Evolutionary conservation across 2,329 filamentous ascomycete species (phyloP).

Genomic region (Alternaria sp.): DNA sequence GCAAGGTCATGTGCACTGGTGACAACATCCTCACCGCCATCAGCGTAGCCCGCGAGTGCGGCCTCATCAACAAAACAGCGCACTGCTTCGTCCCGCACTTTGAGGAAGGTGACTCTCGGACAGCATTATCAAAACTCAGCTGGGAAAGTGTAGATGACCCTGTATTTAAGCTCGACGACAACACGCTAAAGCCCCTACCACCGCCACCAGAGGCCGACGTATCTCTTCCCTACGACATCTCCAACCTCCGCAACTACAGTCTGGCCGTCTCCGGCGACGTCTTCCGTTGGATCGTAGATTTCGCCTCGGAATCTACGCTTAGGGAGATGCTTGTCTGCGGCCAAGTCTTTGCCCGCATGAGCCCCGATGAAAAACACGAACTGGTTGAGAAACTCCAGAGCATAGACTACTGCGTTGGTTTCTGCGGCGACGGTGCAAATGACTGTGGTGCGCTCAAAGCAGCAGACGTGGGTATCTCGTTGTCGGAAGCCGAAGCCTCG

Average conservation of each 20-base stretch:
- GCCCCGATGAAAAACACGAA: conserved; percentile 97
- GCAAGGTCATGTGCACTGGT: conserved; percentile 94
- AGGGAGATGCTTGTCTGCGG: conserved; percentile 88
- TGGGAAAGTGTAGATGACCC: conserved; percentile 98
- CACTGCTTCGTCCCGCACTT: conserved; percentile 96
- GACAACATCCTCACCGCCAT: conserved; percentile 98
- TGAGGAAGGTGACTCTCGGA: conserved; percentile 75
- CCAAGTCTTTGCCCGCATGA: conserved; percentile 98
- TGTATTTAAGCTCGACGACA: conserved; percentile 77
- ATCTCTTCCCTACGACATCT: conserved; percentile 84
- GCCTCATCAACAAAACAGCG: conserved; percentile 78
- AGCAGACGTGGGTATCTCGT: conserved; percentile 94
- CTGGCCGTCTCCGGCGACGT: conserved; percentile 91
- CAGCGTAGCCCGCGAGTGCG: conserved; percentile 90
- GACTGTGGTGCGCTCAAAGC: conserved; percentile 97
- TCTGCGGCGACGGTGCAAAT: conserved; percentile 97
- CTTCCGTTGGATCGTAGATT: conserved; percentile 96
- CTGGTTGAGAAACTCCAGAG: conserved; percentile 96
- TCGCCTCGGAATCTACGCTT: conserved; percentile 79
- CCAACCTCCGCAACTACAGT: conserved; percentile 83
- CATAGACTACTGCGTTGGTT: conserved; percentile 93
- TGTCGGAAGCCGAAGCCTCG: conserved; percentile 96
- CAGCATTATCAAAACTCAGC: conserved; percentile 74
- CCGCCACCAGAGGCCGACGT: conserved; percentile 76
- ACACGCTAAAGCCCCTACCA: conserved; percentile 80